Evolutionary conservation across 2,329 filamentous ascomycete genomes (phyloP).

Genomic region (Aspergillus hortae): DNA sequence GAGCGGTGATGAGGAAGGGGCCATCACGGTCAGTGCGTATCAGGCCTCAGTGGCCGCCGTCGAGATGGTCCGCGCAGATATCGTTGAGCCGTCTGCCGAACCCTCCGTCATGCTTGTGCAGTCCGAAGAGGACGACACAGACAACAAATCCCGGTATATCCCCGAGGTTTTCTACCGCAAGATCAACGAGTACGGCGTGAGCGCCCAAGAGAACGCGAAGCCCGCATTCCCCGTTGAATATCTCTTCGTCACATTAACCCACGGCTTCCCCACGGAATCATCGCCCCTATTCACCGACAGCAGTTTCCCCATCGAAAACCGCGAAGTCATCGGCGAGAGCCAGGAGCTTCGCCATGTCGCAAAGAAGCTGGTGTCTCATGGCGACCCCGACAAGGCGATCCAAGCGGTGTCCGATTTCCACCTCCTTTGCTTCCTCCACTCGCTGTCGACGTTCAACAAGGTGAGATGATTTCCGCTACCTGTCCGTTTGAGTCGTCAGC

Average conservation of each 20-base stretch:
- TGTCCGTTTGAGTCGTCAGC: background rate
- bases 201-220: conserved; percentile 95
- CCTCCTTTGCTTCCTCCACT: conserved; percentile 79
- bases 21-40: conserved; percentile 86
- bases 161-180: conserved; percentile 95
- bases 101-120: conserved; percentile 92
- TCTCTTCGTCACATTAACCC: conserved; percentile 89
- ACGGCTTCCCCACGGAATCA: conserved; percentile 83
- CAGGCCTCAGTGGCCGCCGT: conserved; percentile 94
- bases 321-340: conserved; percentile 77
- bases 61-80: conserved; percentile 93
- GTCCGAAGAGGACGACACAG: conserved; percentile 72
- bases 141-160: conserved; percentile 76
- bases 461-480: conserved; percentile 48
- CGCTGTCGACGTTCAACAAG: conserved; percentile 78
- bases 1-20: conserved; percentile 84
- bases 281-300: conserved; percentile 69
- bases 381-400: conserved; percentile 59
- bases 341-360: conserved; percentile 72
- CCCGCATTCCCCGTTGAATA: conserved; percentile 96
- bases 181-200: conserved; percentile 94
- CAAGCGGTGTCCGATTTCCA: conserved; percentile 87
- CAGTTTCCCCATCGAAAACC: conserved; percentile 87
- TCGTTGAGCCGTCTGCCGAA: conserved; percentile 91
- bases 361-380: conserved; percentile 65